Evolutionary conservation across 805 yeast species (phyloP), one percentile per base, ranked within the genome.

Genomic region (Hanseniaspora pseudoguilliermondii): DNA sequence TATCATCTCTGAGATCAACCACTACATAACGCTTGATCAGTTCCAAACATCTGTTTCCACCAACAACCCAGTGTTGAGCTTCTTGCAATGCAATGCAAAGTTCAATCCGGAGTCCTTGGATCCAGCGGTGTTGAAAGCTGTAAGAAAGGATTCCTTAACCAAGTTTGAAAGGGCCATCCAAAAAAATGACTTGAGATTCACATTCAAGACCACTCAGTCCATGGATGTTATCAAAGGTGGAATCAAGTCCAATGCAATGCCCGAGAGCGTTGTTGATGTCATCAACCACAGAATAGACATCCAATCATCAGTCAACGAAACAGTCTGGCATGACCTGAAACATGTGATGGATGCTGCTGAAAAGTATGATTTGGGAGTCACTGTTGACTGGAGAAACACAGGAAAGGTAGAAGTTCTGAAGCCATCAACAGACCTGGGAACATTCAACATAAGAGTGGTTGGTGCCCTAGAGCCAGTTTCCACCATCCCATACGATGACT

Each of bases 21-120:
- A 72, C 9, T 60, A 65, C 18, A 70, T 86, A 34, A 95, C 87
- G 64, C 64, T 67, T 10, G 75, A 78, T 59, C 83, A 81, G 13
- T 69, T 63, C 52, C 64, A 69, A 25, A 70, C 81, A 0, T 59
- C 68, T 9, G 66, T 84, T 21, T 65, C 77, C 15, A 60, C 67
- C 2, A 69, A 69, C 51, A 87, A 83, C 67, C 96, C 95, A 13
- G 71, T 77, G 53, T 73, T 79, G 61, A 71, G 71, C 23, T 68
- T 71, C 50, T 67, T 83, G 60, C 82, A 79, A 60, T 86, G 95
- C 67, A 60, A 74, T 39, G 91, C 89, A 5, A 77, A 75, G 47
- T 74, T 81, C 60, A 70, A 66, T n/a, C 59, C 61, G 6, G 47
- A 57, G 0, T 32, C 67, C 2, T 63, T 66, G 29, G 47, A 47